These are phyloP conservation scores for Epithele typhae DNA, from an alignment of 768 basidiomycete genomes.

Conservation along the genomic window DNA sequence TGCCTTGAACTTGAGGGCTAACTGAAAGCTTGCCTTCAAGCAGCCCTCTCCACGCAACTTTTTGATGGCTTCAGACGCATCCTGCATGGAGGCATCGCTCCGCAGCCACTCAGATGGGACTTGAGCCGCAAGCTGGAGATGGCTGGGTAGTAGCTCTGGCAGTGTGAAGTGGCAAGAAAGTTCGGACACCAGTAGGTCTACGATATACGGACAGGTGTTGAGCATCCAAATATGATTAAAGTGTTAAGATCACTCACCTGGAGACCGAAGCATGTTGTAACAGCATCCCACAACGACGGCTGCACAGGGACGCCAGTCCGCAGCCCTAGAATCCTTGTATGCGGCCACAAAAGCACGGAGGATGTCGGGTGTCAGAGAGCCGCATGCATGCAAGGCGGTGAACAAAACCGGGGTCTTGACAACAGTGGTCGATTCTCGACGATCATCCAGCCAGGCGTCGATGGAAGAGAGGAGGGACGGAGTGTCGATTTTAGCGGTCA, in stretches of 20 bases:
- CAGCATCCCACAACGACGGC: constrained; percentile 72
- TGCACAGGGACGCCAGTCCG: constrained; percentile 46
- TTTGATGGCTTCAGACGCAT: constrained; percentile 54
- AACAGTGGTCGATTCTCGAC: background rate
- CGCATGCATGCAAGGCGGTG: constrained; percentile 73
- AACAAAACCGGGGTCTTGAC: constrained; percentile 45
- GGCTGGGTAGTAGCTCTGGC: constrained; percentile 38
- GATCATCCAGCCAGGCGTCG: constrained; percentile 44
- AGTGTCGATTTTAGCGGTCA: constrained; percentile 51
- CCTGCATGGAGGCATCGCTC: constrained; percentile 26
- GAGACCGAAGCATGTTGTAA: constrained; percentile 62
- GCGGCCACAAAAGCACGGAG: constrained; percentile 41
- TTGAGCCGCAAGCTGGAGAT: constrained; percentile 70
- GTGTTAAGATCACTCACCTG: constrained; percentile 39
- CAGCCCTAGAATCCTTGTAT: background rate
- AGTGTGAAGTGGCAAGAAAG: too few relatives aligned
- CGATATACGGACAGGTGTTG: too few relatives aligned
- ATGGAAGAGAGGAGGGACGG: constrained; percentile 41
- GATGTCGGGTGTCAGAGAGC: constrained; percentile 65
- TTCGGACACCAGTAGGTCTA: too few relatives aligned
- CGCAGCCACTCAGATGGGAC: constrained; percentile 60
- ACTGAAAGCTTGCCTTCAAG: constrained; percentile 30
- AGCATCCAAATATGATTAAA: too few relatives aligned
- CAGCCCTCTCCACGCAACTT: constrained; percentile 70
- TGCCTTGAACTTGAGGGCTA: background rate